Conservation (phyloP, 176 grass and related monocot genomes). For the Cenchrus fungigraminus region DNA sequence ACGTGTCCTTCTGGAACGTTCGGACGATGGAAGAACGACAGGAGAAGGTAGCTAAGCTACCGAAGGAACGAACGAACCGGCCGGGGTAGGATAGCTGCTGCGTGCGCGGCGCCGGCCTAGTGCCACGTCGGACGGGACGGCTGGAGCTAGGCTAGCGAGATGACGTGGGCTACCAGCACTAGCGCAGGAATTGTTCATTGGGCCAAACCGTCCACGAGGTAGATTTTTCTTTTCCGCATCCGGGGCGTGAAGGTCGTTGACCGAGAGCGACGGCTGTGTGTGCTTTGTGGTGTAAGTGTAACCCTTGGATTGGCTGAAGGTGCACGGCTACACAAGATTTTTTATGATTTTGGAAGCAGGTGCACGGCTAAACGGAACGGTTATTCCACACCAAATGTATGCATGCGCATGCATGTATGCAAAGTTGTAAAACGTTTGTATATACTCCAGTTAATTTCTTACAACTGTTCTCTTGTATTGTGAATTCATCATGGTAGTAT, state of each 20-base stretch:
- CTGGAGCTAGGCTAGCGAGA: not conserved
- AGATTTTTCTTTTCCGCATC: not conserved
- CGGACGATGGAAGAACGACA: too few relatives aligned
- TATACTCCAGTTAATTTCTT: too few relatives aligned
- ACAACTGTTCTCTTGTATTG: too few relatives aligned
- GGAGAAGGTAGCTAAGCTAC: not conserved
- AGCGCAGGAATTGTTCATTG: not conserved
- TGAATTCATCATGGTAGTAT: too few relatives aligned
- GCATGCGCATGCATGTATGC: too few relatives aligned
- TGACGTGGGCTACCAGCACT: not conserved
- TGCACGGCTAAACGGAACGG: not conserved
- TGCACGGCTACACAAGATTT: not conserved
- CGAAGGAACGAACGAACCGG: not conserved
- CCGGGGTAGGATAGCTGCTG: not conserved
- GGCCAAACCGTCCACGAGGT: conserved; percentile 21
- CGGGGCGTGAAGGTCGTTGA: not conserved
- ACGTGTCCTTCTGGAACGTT: conserved; percentile 39
- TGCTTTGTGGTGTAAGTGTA: not conserved
- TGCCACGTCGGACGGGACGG: not conserved
- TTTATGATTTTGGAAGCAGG: not conserved
- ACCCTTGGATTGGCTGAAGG: not conserved
- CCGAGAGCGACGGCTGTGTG: not conserved
- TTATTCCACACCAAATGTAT: too few relatives aligned
- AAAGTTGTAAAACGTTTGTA: too few relatives aligned
- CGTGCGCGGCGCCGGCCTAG: not conserved